Conservation (phyloP, 495 filamentous ascomycete species). For the Pyrenopolyporus hunteri region DNA sequence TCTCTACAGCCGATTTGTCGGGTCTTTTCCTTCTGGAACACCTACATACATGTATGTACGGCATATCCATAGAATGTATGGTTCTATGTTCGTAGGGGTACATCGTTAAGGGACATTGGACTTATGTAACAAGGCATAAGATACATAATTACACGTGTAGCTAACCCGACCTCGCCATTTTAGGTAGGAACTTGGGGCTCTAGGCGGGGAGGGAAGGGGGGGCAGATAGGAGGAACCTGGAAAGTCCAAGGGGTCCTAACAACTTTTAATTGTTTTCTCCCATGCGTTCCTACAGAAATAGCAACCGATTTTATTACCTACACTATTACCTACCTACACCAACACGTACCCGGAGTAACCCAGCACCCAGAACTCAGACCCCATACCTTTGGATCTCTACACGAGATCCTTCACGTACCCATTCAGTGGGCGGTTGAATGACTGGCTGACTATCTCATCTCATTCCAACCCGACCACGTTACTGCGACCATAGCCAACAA, state of each 20-base stretch:
- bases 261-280: slow-evolving; percentile 19
- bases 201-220: slow-evolving; percentile 25
- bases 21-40: slow-evolving; percentile 5
- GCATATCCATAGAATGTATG: slow-evolving; percentile 1
- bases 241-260: slow-evolving; percentile 19
- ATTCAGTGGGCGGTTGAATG: slow-evolving; percentile 1
- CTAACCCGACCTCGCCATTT: slow-evolving; percentile 16
- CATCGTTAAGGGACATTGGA: background rate
- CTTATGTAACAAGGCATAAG: background rate
- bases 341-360: slow-evolving; percentile 13
- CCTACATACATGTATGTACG: background rate
- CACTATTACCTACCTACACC: slow-evolving; percentile 9
- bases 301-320: slow-evolving; percentile 15
- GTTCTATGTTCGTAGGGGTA: background rate
- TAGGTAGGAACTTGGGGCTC: slow-evolving; percentile 25
- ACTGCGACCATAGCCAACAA: slow-evolving; percentile 14
- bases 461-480: slow-evolving; percentile 9
- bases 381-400: slow-evolving; percentile 2
- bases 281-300: slow-evolving; percentile 22
- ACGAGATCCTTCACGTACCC: slow-evolving; percentile 6
- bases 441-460: background rate
- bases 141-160: slow-evolving; percentile 3
- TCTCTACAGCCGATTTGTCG: slow-evolving; percentile 27
- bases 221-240: slow-evolving; percentile 7
- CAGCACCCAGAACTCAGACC: slow-evolving; percentile 8